Evolutionary conservation across 495 filamentous ascomycete genomes (phyloP).

Genomic region (Echria macrotheca): DNA sequence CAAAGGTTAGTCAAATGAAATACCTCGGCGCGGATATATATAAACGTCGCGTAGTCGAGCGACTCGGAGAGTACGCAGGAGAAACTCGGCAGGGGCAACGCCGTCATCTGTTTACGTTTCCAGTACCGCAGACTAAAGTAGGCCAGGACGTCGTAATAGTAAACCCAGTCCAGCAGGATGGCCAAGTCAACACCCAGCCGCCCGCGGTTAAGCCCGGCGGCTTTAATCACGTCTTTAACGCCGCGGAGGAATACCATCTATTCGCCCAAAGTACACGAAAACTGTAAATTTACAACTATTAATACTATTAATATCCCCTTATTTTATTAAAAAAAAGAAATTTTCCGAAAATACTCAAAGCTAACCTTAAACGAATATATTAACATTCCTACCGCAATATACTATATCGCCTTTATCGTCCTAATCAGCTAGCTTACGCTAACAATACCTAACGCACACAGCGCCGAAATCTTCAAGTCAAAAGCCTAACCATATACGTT

Average conservation of each 20-base stretch:
- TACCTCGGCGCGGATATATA: not conserved
- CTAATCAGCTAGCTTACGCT: not conserved
- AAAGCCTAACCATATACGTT: conserved; percentile 23
- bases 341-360: not conserved
- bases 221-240: conserved; percentile 21
- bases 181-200: conserved; percentile 12
- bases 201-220: conserved; percentile 10
- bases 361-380: conserved; percentile 32
- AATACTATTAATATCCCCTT: too few species aligned
- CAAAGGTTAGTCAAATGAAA: not conserved
- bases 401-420: conserved; percentile 26
- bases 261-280: conserved; percentile 20
- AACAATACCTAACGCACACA: not conserved
- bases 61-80: too few species aligned
- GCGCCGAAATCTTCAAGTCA: conserved; percentile 9
- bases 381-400: conserved; percentile 34
- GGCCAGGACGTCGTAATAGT: conserved; percentile 32
- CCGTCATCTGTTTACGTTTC: too few species aligned
- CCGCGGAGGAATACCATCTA: conserved; percentile 25
- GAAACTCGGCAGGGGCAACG: too few species aligned
- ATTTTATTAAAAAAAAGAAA: not conserved
- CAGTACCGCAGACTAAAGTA: conserved; percentile 31
- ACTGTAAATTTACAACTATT: conserved; percentile 16
- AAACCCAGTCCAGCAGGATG: conserved; percentile 31
- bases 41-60: too few species aligned